A percentile compares a stretch with the other conserved stretches of the same genome.
Conservation (phyloP, 768 basidiomycete genomes). For the Collybia mongolica region DNA sequence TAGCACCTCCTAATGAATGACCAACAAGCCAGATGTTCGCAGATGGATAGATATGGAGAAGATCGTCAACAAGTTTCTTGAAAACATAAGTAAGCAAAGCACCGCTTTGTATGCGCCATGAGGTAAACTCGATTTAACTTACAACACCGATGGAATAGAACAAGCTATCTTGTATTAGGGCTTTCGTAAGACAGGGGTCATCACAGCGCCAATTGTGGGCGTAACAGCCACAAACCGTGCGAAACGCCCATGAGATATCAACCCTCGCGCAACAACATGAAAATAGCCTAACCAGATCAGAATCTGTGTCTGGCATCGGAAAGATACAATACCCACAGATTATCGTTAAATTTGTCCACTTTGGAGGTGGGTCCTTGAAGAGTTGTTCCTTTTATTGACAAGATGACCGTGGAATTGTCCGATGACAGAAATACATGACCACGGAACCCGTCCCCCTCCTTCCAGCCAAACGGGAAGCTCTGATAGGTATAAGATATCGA, state of each 20-base stretch:
- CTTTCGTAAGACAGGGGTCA: constrained; percentile 75
- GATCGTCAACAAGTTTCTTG: constrained; percentile 85
- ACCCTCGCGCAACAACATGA: constrained; percentile 95
- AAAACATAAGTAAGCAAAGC: not conserved
- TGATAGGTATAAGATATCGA: constrained; percentile 23
- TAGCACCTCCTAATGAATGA: constrained; percentile 86
- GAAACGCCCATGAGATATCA: constrained; percentile 82
- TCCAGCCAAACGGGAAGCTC: constrained; percentile 85
- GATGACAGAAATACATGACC: constrained; percentile 85
- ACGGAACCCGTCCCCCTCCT: constrained; percentile 75
- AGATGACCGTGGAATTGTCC: constrained; percentile 78
- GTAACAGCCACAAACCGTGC: constrained; percentile 88
- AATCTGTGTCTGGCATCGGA: not conserved
- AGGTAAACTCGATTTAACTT: constrained; percentile 25
- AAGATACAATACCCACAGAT: constrained; percentile 39
- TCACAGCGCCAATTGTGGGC: constrained; percentile 71
- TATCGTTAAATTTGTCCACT: constrained; percentile 94
- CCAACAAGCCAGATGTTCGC: constrained; percentile 89
- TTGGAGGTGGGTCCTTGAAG: constrained; percentile 82
- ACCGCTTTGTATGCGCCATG: not conserved
- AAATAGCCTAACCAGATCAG: constrained; percentile 43
- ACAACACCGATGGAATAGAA: constrained; percentile 91
- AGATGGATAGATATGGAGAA: constrained; percentile 78
- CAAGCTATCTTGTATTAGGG: constrained; percentile 85
- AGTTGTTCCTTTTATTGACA: constrained; percentile 89